These are phyloP conservation scores for Castanopsis chinensis DNA, from an alignment of 306 rosid genomes.

Conservation along the genomic window DNA sequence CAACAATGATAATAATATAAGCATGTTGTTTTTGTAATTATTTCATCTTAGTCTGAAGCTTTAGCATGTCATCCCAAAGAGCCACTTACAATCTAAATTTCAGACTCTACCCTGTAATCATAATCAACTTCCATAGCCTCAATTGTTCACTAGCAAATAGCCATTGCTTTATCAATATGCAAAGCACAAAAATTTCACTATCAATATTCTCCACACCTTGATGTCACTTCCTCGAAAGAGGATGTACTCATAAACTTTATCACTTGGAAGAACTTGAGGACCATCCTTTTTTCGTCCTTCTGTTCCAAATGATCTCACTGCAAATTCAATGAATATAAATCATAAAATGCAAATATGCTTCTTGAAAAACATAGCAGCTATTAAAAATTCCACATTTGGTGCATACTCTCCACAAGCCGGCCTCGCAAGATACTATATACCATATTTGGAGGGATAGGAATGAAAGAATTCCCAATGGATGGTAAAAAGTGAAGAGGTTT, in stretches of 20 bases:
- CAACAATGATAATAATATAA: too few relatives aligned
- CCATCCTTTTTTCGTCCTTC: slow-evolving; percentile 8
- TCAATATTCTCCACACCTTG: neutral
- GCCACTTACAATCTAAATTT: neutral
- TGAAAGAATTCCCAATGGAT: too few relatives aligned
- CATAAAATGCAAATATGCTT: neutral
- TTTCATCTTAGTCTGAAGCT: too few relatives aligned
- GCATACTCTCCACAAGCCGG: too few relatives aligned
- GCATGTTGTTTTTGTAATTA: too few relatives aligned
- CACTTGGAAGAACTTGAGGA: slow-evolving; percentile 1
- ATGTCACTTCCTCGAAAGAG: slow-evolving; percentile 11
- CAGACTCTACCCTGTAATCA: neutral
- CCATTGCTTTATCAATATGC: neutral
- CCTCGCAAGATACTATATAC: too few relatives aligned
- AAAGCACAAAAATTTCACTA: neutral
- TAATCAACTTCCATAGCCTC: neutral
- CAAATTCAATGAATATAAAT: neutral
- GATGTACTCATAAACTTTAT: slow-evolving; percentile 3
- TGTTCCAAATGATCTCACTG: slow-evolving; percentile 12
- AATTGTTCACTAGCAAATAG: neutral
- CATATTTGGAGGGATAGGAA: too few relatives aligned
- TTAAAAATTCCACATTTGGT: neutral
- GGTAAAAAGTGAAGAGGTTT: too few relatives aligned
- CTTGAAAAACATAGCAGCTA: neutral
- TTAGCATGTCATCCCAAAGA: neutral